Conservation (phyloP, 2,329 filamentous ascomycete species). For the Xylaria polymorpha region DNA sequence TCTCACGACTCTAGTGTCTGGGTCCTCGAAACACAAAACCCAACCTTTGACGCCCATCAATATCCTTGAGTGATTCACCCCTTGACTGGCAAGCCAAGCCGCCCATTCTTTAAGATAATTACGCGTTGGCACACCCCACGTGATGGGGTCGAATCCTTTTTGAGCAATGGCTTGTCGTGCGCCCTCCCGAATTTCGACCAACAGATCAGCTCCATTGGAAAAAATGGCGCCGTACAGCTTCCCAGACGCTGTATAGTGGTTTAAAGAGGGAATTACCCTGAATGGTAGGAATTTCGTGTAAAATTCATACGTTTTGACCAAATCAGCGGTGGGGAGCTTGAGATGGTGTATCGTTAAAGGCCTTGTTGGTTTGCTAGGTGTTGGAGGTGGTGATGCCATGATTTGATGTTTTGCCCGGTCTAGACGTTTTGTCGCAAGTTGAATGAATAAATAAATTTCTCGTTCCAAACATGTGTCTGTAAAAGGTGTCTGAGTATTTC, state of each 20-base stretch:
- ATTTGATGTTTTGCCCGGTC: neutral
- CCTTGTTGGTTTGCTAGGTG: neutral
- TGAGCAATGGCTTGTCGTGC: neutral
- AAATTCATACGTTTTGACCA: neutral
- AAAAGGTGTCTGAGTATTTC: neutral
- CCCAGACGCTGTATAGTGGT: conserved; percentile 4
- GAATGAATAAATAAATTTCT: neutral
- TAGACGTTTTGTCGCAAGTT: neutral
- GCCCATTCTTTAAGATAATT: neutral
- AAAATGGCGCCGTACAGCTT: conserved; percentile 1
- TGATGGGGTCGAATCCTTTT: conserved; percentile 1
- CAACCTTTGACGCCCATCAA: neutral
- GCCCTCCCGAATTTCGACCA: neutral
- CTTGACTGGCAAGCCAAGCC: neutral
- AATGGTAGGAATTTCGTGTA: neutral
- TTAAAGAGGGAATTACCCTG: neutral
- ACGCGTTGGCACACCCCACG: neutral
- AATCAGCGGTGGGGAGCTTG: neutral
- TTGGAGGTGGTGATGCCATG: neutral
- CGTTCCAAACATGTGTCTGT: neutral
- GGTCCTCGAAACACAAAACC: neutral
- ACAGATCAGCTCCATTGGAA: neutral
- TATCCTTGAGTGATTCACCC: neutral
- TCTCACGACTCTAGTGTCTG: neutral
- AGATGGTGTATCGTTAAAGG: neutral